Evolutionary conservation across 208 protist species (phyloP), one percentile per base, ranked within the genome.

Genomic region (Trypanosoma scelopori): DNA sequence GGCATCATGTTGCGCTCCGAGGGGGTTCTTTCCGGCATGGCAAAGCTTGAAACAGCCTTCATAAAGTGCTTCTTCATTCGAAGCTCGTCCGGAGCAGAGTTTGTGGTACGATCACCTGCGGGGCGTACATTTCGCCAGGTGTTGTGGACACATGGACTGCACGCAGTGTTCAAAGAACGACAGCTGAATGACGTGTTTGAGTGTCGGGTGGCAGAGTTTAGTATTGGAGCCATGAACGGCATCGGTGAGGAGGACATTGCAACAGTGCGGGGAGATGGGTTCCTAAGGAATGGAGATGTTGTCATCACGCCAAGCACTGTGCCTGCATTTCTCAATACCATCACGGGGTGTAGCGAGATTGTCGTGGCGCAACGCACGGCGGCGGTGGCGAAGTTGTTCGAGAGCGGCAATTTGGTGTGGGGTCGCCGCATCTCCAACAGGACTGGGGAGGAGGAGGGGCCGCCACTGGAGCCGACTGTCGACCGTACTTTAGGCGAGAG

Each of bases 161-260:
- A 85, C 55, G 81, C 81, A 15, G 69, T 74, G 28, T 87, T 92
- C 65, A 96, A 96, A 75, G 85, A 96, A 79, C 82, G 90, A n/a
- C 85, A 93, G 65, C 65, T 96, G 51, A 82, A 79, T 59, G 90
- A 96, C 57, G 71, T 96, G n/a, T 81, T 93, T 45, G 85, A 93
- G 71, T 91, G 78, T 63, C 81, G 72, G 18, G 66, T 85, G 13
- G 78, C 61, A 11, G 43, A 70, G 50, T 65, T 92, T 39, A 46
- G 32, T 39, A 32, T 61, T 16, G 76, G 79, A 57, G 58, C 75
- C 6, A 96, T 92, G 87, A 87, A 93, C 64, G 87, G 87, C 28
- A 65, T 91, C 27, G 84, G 79, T 41, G 76, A 83, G 47, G 79
- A 88, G 30, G 71, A 73, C 45, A 83, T 69, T 56, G 78, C 80